Evolutionary conservation across 2,329 filamentous ascomycete species (phyloP), one percentile per base, ranked within the genome.

Genomic region (Curvularia verruculosa): DNA sequence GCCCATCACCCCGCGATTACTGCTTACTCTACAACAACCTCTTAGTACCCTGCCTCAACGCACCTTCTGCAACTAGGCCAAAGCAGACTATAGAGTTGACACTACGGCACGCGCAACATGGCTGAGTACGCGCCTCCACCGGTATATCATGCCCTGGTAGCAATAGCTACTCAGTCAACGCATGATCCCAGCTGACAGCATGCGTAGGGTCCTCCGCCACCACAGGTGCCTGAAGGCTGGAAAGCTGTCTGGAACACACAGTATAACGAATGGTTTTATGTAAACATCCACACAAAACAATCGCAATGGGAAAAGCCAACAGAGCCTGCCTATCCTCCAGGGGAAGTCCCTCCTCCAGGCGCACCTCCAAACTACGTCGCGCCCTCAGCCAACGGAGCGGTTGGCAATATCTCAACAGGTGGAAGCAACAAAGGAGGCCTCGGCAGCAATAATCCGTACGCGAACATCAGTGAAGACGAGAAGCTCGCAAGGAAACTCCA

Each of bases 241-340:
- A 87, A 90, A 71, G 89, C 89, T 10, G 85, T 91, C 63, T 96
- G 88, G 85, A 95, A 96, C 76, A 61, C 89, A 0, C 87, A 95
- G 71, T 96, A 96, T 81, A 89, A 89, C 70, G 89, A 95, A 84
- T 96, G 91, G 88, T 96, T 95, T 84, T 97, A 90, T 80, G 90
- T 96, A 59, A 95, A 97, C 80, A 85, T 90, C 59, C 85, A 88
- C 77, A 96, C 92, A 63, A 95, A 95, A 71, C 84, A 89, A 73
- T 96, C 93, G 5, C 90, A 94, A 83, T 97, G 93, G 93, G 90
- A 96, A 4, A 89, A 86, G 66, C 92, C 92, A 18, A 91, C 87
- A 36, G 83, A 83, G 51, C 88, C 90, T 41, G 86, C 87, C 50
- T 84, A 85, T 63, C 82, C 84, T 15, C 77, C 82, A 7, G 76